Base-by-base conservation (phyloP, 495 filamentous ascomycete genomes). In the Penicillium soppii region DNA sequence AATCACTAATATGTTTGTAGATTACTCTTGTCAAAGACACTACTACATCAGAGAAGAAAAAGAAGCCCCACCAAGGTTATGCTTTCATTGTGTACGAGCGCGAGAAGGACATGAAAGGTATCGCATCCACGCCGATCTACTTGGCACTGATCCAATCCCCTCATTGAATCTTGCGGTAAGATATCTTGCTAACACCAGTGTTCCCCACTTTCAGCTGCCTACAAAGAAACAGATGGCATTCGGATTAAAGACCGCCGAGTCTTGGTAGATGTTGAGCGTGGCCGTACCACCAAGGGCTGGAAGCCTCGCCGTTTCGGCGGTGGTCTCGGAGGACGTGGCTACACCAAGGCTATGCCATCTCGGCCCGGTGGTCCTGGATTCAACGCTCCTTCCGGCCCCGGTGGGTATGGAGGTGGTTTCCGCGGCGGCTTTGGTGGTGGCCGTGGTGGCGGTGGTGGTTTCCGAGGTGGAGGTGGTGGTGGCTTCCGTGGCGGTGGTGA, bases 91-190 rank as follows among this genome's bases (percentile, higher is more conserved):
- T 97, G 40, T 98, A 91, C 68, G 92, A 97, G 72, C 85, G 90
- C 62, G 94, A 97, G 70, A 92, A 92, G 72, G 94, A 98, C 65
- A 97, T 98, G 95, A 97, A 95, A 87, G 92, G 94, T 96, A 96
- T 79, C 72, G 50, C 48, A 42, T 42, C 50, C 45, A 44, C 30
- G 53, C 43, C 42, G 49, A 29, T 42, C 20, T 42, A 41, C 7
- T 29, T 19, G 39, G 40, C 46, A 49, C 16, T 41, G 20, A 43
- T 38, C 19, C n/a, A 13, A 47, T 15, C 4, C 27, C 16, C 38
- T 19, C 19, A 2, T 20, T 32, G 22, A 16, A 39, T 21, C 7
- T 23, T 49, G 27, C 53, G 61, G 55, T 62, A 56, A 59, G 61
- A 61, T 25, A 50, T 50, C 38, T 62, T 62, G 66, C 70, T 73